phyloP scores from a whole-genome alignment of 805 yeast genomes.

The Ogataea corticis region DNA sequence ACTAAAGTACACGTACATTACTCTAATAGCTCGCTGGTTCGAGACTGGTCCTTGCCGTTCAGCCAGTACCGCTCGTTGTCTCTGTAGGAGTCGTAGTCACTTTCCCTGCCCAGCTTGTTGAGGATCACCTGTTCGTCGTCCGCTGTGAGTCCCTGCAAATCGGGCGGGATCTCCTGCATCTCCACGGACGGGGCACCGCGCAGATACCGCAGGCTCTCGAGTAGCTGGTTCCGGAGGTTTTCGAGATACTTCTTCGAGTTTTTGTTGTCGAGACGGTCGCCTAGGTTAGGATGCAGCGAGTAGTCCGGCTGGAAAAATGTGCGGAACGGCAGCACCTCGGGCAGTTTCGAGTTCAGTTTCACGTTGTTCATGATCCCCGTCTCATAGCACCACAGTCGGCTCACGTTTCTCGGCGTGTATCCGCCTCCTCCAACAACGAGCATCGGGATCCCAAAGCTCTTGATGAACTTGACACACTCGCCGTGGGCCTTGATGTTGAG shows the following conservation, averaged over 20 bases:
- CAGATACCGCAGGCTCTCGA: conserved; percentile 78
- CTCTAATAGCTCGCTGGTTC: conserved; percentile 36
- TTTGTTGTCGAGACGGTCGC: conserved; percentile 80
- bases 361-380: conserved; percentile 86
- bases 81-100: conserved; percentile 32
- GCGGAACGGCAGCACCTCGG: conserved; percentile 72
- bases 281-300: conserved; percentile 81
- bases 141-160: conserved; percentile 41
- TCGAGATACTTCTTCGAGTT: conserved; percentile 83
- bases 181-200: conserved; percentile 95
- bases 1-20: conserved; percentile 11
- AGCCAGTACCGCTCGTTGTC: conserved; percentile 40
- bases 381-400: conserved; percentile 94
- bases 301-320: conserved; percentile 89
- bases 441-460: conserved; percentile 87
- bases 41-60: conserved; percentile 40
- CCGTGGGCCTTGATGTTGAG: conserved; percentile 92
- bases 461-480: conserved; percentile 87
- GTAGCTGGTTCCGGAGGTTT: conserved; percentile 66
- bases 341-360: conserved; percentile 71
- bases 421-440: conserved; percentile 97
- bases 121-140: conserved; percentile 45
- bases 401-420: conserved; percentile 93
- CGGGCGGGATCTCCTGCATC: conserved; percentile 87
- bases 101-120: conserved; percentile 36